A percentile compares a stretch with the other conserved stretches of the same genome.
These are phyloP conservation scores for Colletotrichum liaoningense DNA, from an alignment of 2,329 filamentous ascomycete species.

Conservation along the genomic window DNA sequence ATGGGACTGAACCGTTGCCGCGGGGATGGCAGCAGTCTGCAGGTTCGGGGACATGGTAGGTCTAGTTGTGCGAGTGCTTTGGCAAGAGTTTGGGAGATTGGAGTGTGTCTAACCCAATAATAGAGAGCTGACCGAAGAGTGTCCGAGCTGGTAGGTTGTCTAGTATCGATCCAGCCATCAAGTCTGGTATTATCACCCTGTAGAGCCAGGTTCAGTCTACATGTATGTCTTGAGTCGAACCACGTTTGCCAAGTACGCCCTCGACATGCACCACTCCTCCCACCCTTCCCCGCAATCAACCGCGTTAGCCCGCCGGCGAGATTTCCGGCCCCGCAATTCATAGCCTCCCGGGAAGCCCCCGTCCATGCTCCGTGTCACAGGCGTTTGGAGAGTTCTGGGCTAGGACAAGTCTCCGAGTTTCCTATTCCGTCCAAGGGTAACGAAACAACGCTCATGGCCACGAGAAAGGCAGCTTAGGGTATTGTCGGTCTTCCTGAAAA, in stretches of 20 bases:
- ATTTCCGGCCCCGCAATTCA: constrained; percentile 24
- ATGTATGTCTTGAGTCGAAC: constrained; percentile 7
- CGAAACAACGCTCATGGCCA: not conserved
- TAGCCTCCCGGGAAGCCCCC: not conserved
- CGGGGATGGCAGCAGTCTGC: constrained; percentile 44
- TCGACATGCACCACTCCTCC: not conserved
- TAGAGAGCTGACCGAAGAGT: not conserved
- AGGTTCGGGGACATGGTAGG: constrained; percentile 5
- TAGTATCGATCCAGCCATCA: not conserved
- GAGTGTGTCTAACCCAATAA: not conserved
- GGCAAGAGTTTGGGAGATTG: not conserved
- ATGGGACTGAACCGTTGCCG: constrained; percentile 55
- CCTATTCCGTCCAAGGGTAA: constrained; percentile 9
- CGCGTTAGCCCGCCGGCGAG: not conserved
- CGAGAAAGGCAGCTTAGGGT: not conserved
- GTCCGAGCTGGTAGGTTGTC: not conserved
- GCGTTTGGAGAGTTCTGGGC: not conserved
- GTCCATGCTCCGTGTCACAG: constrained; percentile 1
- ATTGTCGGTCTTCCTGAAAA: not conserved
- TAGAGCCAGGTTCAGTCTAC: not conserved
- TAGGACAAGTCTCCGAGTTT: constrained; percentile 26
- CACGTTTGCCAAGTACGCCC: not conserved
- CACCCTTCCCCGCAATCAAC: not conserved
- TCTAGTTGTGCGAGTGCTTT: not conserved
- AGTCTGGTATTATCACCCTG: not conserved